A percentile compares a stretch with the other conserved stretches of the same genome.
These are phyloP conservation scores for Leptographium radiaticola DNA, from an alignment of 2,329 filamentous ascomycete genomes.

Conservation along the genomic window DNA sequence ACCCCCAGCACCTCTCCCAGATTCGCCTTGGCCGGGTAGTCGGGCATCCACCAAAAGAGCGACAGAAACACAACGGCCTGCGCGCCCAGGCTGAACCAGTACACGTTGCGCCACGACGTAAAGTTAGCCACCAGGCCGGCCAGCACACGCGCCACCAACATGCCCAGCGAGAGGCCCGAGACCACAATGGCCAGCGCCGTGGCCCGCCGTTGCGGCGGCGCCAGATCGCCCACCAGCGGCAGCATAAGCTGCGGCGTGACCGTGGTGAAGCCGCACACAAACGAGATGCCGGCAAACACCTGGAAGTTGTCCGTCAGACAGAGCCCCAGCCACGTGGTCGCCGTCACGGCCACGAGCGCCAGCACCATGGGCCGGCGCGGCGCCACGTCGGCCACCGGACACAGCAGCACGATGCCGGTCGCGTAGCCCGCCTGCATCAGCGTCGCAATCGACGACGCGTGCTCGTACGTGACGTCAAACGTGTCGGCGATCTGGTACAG, in stretches of 20 bases:
- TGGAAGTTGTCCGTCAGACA: slow-evolving; percentile 54
- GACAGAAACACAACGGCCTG: slow-evolving; percentile 54
- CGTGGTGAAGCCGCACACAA: slow-evolving; percentile 61
- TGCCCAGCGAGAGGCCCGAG: slow-evolving; percentile 61
- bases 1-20: slow-evolving; percentile 20
- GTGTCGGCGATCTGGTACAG: slow-evolving; percentile 60
- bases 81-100: slow-evolving; percentile 62
- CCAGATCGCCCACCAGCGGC: slow-evolving; percentile 66
- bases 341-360: slow-evolving; percentile 51
- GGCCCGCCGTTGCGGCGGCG: slow-evolving; percentile 53
- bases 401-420: slow-evolving; percentile 57
- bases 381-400: slow-evolving; percentile 61
- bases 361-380: slow-evolving; percentile 58
- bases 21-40: slow-evolving; percentile 65
- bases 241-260: slow-evolving; percentile 74
- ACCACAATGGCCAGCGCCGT: slow-evolving; percentile 61
- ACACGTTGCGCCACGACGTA: slow-evolving; percentile 62
- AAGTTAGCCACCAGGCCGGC: slow-evolving; percentile 64
- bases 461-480: slow-evolving; percentile 58
- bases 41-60: slow-evolving; percentile 64
- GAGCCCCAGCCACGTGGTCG: slow-evolving; percentile 57
- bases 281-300: slow-evolving; percentile 57
- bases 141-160: slow-evolving; percentile 63
- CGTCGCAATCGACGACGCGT: slow-evolving; percentile 55
- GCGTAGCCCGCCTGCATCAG: slow-evolving; percentile 72